These are phyloP conservation scores for Pythium dissotocum DNA, from an alignment of 352 stramenopile species.

Conservation along the genomic window DNA sequence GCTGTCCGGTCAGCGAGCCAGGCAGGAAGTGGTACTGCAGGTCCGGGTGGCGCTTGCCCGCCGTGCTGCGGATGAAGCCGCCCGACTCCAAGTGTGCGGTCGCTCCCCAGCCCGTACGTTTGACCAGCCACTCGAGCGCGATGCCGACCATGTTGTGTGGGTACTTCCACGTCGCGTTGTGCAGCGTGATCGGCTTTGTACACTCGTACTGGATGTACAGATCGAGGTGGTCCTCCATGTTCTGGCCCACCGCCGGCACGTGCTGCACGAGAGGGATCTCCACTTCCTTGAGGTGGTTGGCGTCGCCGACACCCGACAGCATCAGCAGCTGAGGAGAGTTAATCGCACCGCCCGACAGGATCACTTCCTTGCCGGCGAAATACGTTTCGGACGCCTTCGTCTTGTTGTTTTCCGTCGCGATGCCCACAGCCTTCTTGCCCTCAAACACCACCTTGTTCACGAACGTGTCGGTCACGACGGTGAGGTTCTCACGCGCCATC, in stretches of 20 bases:
- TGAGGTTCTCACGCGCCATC: slow-evolving; percentile 68
- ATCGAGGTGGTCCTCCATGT: slow-evolving; percentile 90
- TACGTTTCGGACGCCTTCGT: slow-evolving; percentile 50
- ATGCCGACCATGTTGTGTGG: slow-evolving; percentile 88
- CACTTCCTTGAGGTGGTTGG: slow-evolving; percentile 70
- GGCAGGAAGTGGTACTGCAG: slow-evolving; percentile 91
- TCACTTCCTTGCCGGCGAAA: slow-evolving; percentile 82
- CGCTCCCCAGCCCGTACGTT: slow-evolving; percentile 67
- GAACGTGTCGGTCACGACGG: slow-evolving; percentile 78
- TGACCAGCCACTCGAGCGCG: slow-evolving; percentile 81
- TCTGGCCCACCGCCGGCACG: slow-evolving; percentile 77
- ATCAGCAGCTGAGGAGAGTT: slow-evolving; percentile 89
- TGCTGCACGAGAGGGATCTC: slow-evolving; percentile 77
- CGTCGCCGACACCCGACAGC: slow-evolving; percentile 84
- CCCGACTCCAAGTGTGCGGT: slow-evolving; percentile 84
- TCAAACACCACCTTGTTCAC: slow-evolving; percentile 87
- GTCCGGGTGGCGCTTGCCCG: slow-evolving; percentile 83
- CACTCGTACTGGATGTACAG: slow-evolving; percentile 90
- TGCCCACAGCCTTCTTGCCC: slow-evolving; percentile 70
- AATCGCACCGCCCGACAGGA: slow-evolving; percentile 85
- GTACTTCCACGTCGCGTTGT: slow-evolving; percentile 90
- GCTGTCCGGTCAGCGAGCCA: slow-evolving; percentile 72
- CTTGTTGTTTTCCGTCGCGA: slow-evolving; percentile 72
- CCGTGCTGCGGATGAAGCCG: slow-evolving; percentile 82
- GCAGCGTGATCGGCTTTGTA: slow-evolving; percentile 88